Percentiles rank a stretch among this genome's conserved stretches.
Conservation (phyloP, 2,329 filamentous ascomycete genomes). For the Botrytis fragariae region DNA sequence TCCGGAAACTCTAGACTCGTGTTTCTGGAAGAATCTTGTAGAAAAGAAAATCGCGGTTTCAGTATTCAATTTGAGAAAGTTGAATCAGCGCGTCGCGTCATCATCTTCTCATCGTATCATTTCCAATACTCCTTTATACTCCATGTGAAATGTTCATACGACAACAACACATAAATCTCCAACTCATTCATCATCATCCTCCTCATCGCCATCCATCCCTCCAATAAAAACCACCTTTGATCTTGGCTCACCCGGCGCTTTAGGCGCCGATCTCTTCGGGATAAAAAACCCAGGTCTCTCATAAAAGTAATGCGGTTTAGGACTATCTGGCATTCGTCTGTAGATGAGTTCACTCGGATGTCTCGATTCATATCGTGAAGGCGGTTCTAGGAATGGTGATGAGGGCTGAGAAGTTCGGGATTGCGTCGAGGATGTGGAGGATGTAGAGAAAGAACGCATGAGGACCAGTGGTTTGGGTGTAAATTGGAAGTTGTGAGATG, state of each 20-base stretch:
- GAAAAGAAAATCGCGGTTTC: background rate
- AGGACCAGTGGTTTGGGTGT: background rate
- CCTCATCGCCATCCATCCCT: background rate
- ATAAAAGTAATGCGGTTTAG: slow-evolving; percentile 7
- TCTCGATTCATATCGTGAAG: background rate
- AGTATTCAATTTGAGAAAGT: background rate
- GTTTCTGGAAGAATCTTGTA: background rate
- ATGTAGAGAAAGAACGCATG: background rate
- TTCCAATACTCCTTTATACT: background rate
- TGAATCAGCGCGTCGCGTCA: background rate
- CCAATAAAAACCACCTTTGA: background rate
- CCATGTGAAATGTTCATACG: too few species aligned
- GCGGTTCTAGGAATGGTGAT: background rate
- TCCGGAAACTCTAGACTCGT: background rate
- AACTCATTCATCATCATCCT: background rate
- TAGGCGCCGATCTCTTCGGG: background rate
- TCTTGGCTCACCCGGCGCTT: background rate
- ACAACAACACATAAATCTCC: background rate
- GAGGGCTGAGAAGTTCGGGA: background rate
- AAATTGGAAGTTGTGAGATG: background rate
- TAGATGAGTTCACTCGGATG: background rate
- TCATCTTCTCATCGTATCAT: background rate
- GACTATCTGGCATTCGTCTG: slow-evolving; percentile 1
- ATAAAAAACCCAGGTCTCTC: slow-evolving; percentile 7
- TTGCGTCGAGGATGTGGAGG: background rate